A percentile compares a stretch with the other conserved stretches of the same genome.
Evolutionary conservation across 306 rosid species (phyloP).

Genomic region (Dryas octopetala): DNA sequence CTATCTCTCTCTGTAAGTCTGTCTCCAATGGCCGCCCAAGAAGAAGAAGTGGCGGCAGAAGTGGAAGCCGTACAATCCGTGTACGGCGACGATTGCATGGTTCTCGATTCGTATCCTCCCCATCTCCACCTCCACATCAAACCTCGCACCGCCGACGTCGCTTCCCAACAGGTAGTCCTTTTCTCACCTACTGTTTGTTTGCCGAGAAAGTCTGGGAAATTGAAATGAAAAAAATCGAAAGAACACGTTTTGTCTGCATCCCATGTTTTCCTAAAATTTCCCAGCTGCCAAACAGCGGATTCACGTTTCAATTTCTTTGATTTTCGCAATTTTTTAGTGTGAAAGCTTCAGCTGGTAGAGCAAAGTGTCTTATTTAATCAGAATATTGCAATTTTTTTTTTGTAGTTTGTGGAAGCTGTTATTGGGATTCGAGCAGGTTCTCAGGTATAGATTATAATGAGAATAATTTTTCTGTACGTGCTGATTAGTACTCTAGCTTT

Average conservation of each 20-base stretch:
- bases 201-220: background rate
- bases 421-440: conserved; percentile 47
- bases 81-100: conserved; percentile 57
- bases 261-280: no score
- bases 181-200: background rate
- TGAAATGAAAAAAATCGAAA: background rate
- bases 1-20: background rate
- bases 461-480: background rate
- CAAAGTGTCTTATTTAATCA: background rate
- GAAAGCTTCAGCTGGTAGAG: background rate
- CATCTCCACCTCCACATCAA: conserved; percentile 63
- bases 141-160: conserved; percentile 86
- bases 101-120: conserved; percentile 61
- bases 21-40: conserved; percentile 40
- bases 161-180: conserved; percentile 59
- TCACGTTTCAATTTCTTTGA: background rate
- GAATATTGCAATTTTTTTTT: conserved; percentile 1
- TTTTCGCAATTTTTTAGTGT: background rate
- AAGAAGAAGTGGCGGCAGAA: conserved; percentile 56
- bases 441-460: conserved; percentile 46
- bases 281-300: background rate
- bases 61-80: conserved; percentile 76
- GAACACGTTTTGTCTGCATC: background rate
- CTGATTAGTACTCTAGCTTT: background rate
- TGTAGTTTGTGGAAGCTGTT: conserved; percentile 75